phyloP scores from a whole-genome alignment of 257 asterid genomes.

The Capsicum chinense region DNA sequence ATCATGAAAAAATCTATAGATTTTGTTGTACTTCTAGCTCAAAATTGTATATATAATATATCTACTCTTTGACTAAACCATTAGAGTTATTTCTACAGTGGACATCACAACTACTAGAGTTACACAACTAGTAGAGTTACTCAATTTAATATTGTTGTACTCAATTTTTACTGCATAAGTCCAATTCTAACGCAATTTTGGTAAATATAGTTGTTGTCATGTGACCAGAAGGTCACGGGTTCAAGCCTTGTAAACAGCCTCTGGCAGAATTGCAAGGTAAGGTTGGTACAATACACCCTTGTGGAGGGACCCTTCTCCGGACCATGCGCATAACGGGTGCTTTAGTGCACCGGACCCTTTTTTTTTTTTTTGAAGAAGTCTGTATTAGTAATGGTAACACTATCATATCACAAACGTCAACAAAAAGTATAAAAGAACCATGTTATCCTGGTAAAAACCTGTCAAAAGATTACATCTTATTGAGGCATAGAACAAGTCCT shows the following conservation, averaged over 20 bases:
- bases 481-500: not conserved
- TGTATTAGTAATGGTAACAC: too few species aligned
- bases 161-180: not conserved
- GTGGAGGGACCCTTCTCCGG: too few species aligned
- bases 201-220: not conserved
- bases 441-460: not conserved
- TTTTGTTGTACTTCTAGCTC: conserved; percentile 34
- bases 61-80: too few species aligned
- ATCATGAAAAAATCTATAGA: conserved; percentile 37
- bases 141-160: not conserved
- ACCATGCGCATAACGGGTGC: too few species aligned
- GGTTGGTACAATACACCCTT: not conserved
- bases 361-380: too few species aligned
- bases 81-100: not conserved
- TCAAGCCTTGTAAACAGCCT: not conserved
- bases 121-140: not conserved
- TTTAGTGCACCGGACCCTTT: too few species aligned
- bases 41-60: conserved; percentile 37
- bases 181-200: not conserved
- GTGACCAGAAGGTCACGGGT: not conserved
- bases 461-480: not conserved
- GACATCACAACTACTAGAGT: not conserved
- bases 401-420: too few species aligned
- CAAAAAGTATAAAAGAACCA: not conserved
- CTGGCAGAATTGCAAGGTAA: not conserved